Evolutionary conservation across 257 asterid species (phyloP).

Genomic region (Capsicum pubescens): DNA sequence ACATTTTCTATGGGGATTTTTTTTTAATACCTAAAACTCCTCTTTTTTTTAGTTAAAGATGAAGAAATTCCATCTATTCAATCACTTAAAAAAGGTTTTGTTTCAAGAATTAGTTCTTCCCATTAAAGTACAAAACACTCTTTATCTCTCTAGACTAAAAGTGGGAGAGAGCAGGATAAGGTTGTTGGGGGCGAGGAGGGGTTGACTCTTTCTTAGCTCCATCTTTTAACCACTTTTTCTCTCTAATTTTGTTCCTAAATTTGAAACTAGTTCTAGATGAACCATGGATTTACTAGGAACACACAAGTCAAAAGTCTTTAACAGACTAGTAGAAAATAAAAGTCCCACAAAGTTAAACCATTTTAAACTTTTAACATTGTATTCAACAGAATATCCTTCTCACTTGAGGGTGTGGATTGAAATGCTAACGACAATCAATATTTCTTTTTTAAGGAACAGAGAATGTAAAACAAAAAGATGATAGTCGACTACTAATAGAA

Average conservation of each 20-base stretch:
- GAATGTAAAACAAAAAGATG: no score
- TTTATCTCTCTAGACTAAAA: not conserved
- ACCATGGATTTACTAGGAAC: not conserved
- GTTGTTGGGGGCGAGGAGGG: not conserved
- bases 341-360: slow-evolving; percentile 4
- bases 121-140: not conserved
- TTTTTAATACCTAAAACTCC: no score
- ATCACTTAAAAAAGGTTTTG: no score
- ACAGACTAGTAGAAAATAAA: not conserved
- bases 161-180: not conserved
- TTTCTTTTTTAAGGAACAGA: no score
- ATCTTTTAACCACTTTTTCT: not conserved
- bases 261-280: not conserved
- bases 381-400: no score
- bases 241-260: not conserved
- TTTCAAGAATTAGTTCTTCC: not conserved
- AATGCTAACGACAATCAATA: no score
- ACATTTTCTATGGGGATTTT: not conserved
- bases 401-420: no score
- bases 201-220: not conserved
- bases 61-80: no score
- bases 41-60: not conserved
- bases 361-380: not conserved
- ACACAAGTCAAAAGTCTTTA: not conserved
- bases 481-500: no score